Base-by-base conservation (phyloP, 805 yeast genomes). In the Metschnikowia henanensis region DNA sequence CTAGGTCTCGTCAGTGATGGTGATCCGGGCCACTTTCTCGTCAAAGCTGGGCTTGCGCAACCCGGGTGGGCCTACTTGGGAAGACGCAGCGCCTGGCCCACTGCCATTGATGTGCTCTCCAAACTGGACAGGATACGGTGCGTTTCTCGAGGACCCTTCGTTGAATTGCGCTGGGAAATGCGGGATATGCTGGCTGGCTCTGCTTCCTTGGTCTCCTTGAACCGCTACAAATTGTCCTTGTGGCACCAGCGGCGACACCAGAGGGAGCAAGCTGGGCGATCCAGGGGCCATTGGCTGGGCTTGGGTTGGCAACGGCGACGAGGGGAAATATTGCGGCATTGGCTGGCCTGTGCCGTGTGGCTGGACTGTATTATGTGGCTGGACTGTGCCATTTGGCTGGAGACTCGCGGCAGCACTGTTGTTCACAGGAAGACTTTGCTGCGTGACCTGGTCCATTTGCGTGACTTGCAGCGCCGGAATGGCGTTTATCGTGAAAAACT, bases 401-500 rank as follows among this genome's bases (percentile, higher is more conserved):
- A 17, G 15, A n/a, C 9, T 29, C 3, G 9, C n/a, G 16, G 22
- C 36, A 12, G 35, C 18, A 6, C 25, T 18, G 5, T 23, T 20
- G 34, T 18, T 37, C 8, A 16, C n/a, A 3, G 37, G 38, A 15
- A 39, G 20, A 16, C 34, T 39, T 28, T 39, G 43, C 16, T 30
- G 39, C 8, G 41, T 28, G 25, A 33, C 23, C 18, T 34, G 46
- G 29, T 57, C 59, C 26, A 50, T 50, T 23, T 46, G 60, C 2
- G 60, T 52, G 9, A 50, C 45, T 34, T 58, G 61, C 30, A 48
- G 56, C 4, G 64, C 65, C n/a, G 62, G 54, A 22, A 58, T 54
- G 13, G 73, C 73, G 21, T 68, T 63, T 32, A 70, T 57, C 10
- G 70, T 70, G 46, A 59, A 70, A 44, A 65, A 70, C 46, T 69